Conservation (phyloP, 1,284 basidiomycete genomes). For the Sanghuangporus sanghuang region DNA sequence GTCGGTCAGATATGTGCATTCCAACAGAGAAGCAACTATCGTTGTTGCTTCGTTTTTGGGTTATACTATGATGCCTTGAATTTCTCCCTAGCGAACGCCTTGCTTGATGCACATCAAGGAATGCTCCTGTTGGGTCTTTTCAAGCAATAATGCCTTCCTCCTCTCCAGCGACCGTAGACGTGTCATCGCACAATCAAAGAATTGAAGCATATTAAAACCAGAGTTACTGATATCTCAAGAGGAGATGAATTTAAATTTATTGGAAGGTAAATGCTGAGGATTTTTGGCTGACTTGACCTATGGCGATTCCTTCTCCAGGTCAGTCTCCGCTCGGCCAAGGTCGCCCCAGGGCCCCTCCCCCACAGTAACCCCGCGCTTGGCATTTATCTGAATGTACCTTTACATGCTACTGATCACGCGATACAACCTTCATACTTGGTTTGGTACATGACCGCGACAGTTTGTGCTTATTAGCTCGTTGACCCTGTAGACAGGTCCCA, state of each 20-base stretch:
- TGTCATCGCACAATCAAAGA: neutral
- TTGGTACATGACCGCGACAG: neutral
- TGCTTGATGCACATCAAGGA: neutral
- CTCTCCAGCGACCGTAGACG: neutral
- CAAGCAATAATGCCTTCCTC: neutral
- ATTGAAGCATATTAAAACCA: neutral
- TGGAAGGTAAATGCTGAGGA: neutral
- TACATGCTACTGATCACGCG: neutral
- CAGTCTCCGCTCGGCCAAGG: neutral
- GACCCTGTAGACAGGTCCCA: neutral
- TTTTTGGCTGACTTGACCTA: neutral
- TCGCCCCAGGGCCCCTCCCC: neutral
- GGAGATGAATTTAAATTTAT: neutral
- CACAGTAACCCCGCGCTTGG: neutral
- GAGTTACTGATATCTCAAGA: neutral
- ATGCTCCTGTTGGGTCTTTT: neutral
- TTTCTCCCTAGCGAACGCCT: neutral
- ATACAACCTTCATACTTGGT: neutral
- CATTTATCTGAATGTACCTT: neutral
- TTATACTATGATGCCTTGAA: neutral
- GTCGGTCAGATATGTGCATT: too few species aligned
- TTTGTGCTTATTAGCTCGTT: neutral
- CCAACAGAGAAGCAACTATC: too few species aligned
- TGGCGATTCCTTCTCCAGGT: slow-evolving; percentile 1
- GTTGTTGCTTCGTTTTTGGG: too few species aligned